Evolutionary conservation across 73 alveolate genomes (phyloP).

Genomic region (Symbiodinium natans): DNA sequence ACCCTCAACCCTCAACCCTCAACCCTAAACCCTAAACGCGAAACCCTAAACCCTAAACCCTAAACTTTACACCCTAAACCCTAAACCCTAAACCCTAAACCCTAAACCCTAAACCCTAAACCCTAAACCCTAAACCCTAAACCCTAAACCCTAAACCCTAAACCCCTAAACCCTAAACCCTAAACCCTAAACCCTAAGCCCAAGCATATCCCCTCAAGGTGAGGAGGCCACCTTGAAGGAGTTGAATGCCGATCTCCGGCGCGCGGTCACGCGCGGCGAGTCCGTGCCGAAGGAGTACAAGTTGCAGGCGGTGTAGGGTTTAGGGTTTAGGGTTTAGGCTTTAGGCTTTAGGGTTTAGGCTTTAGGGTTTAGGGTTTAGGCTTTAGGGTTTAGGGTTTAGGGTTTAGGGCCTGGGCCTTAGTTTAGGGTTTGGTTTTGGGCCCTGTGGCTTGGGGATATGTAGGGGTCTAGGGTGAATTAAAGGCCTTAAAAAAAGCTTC

Average conservation of each 20-base stretch:
- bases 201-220: background rate
- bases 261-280: conserved; percentile 57
- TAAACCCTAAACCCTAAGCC: background rate
- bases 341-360: background rate
- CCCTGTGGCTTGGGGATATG: background rate
- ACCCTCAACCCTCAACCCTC: no score
- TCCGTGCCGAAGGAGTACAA: conserved; percentile 75
- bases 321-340: background rate
- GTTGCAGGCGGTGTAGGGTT: conserved; percentile 8
- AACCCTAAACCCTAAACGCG: no score
- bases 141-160: background rate
- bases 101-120: background rate
- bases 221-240: conserved; percentile 71
- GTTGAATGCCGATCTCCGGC: conserved; percentile 59
- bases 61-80: no score
- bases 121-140: background rate
- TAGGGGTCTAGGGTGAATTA: background rate
- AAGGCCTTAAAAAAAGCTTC: no score
- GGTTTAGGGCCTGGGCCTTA: background rate
- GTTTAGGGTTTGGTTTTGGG: no score
- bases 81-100: background rate
- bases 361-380: background rate
- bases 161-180: background rate
- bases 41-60: no score
- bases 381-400: background rate